Evolutionary conservation across 2,329 filamentous ascomycete genomes (phyloP).

Genomic region (Ascochyta koolunga): DNA sequence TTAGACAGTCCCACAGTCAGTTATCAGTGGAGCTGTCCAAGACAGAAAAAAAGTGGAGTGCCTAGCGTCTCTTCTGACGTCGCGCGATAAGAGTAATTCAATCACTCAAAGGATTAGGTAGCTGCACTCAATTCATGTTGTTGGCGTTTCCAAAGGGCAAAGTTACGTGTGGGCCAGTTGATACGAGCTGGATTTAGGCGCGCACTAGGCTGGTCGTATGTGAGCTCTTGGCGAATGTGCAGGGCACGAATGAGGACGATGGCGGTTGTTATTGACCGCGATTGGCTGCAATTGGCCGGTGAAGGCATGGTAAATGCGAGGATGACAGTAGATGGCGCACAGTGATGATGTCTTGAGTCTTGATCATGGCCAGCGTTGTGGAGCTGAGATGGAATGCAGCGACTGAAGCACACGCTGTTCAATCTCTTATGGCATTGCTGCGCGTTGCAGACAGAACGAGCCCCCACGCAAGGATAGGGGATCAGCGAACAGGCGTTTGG

Average conservation of each 20-base stretch:
- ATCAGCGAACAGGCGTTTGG: conserved; percentile 9
- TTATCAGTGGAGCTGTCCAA: conserved; percentile 16
- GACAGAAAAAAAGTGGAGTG: conserved; percentile 17
- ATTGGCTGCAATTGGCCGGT: conserved; percentile 8
- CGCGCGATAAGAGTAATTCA: conserved; percentile 10
- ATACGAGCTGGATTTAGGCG: neutral
- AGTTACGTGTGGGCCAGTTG: neutral
- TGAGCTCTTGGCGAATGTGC: conserved; percentile 3
- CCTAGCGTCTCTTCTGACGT: conserved; percentile 9
- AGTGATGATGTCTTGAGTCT: too few species aligned
- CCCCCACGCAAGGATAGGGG: conserved; percentile 27
- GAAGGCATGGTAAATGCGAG: neutral
- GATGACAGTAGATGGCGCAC: neutral
- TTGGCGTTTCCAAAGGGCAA: neutral
- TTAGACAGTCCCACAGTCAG: conserved; percentile 9
- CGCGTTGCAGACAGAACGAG: neutral
- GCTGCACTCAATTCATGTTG: neutral
- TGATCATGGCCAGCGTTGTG: conserved; percentile 1
- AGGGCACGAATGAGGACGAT: conserved; percentile 1
- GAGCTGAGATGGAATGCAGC: neutral
- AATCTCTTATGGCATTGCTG: conserved; percentile 20
- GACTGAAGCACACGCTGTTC: conserved; percentile 12
- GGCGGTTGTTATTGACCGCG: neutral
- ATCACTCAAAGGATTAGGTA: neutral
- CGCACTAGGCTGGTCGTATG: conserved; percentile 5